Base-by-base conservation (phyloP, 805 yeast genomes). In the Wickerhamomyces chambardii region DNA sequence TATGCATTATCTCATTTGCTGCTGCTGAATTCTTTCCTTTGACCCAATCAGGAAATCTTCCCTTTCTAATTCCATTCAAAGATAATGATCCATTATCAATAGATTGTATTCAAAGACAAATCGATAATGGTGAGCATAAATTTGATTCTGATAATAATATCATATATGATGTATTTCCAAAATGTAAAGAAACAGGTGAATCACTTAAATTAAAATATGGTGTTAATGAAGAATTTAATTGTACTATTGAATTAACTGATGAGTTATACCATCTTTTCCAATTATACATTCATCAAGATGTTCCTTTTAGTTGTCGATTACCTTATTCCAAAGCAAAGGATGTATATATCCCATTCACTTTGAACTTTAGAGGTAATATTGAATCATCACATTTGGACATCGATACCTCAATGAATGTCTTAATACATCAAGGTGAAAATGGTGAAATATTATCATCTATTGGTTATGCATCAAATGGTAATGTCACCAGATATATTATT, bases 91-190 rank as follows among this genome's bases (percentile, higher is more conserved):
- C 51, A 7, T 52, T 80, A 12, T 56, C 66, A 30, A 47, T 80
- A 34, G 72, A 69, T 44, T 83, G 92, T 53, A 81, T 77, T 40
- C 55, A 70, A 33, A 64, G 92, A 47, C 72, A 78, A 43, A 82
- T 83, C 35, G 84, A 79, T 44, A 73, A 66, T 41, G 92, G 92
- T 36, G 90, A 83, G 51, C 90, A 83, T 59, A 65, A 71, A 38
- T 77, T 78, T 42, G 86, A 80, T 48, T 58, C 68, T n/a, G 51
- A 57, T 15, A 71, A 72, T 8, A 61, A 72, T 38, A 73, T 83
- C 36, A 52, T 79, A 15, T 81, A 75, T 45, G 65, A 54, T 2
- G 59, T 70, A 5, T 78, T 81, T 44, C 83, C 86, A 3, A 56
- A 46, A 6, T 82, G 92, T 57, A 59, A 61, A 36, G 90, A 83